Evolutionary conservation across 2,329 filamentous ascomycete species (phyloP), one percentile per base, ranked within the genome.

Genomic region (Diaporthe destruens): DNA sequence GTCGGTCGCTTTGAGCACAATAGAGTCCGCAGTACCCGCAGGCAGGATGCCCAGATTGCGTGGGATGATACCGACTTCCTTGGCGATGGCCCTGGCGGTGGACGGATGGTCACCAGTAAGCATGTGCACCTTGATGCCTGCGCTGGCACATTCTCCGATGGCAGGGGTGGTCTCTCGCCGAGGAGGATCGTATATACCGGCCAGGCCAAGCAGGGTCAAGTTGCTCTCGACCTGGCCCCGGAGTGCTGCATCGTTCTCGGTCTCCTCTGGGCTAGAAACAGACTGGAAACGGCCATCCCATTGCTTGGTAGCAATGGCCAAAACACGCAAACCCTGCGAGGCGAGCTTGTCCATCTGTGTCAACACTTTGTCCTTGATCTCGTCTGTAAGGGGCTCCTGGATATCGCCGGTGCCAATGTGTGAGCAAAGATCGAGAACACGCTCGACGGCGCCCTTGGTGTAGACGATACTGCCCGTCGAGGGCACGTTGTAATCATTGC

Each of bases 171-270:
- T 95, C 82, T 97, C 94, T 2, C 90, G 89, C 1, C 94, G 93
- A 71, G 94, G 94, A 4, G 94, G 94, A 76, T 97, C 94, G 79
- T 96, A 96, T 75, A 97, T 92, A 71, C 94, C 94, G 63, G 93
- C 91, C 12, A 98, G 87, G n/a, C 95, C 95, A 18, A 94, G 88
- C 74, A 97, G 93, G 3, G 87, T 88, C 42, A 98, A 88, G 39
- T 89, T 85, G 47, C 85, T 84, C 79, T 97, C 94, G 18, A 96
- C 87, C 6, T 86, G 82, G 7, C 85, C 82, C 7, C 94, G 92
- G 3, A 87, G 79, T 53, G 81, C 78, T 66, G 86, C 83, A 8
- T 87, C 85, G 6, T 74, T 76, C 2, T 75, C 75, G 63, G 84
- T 82, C 7, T 76, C 78, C 6, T 78, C 76, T n/a, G 79, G 77